A percentile compares a stretch with the other conserved stretches of the same genome.
Conservation (phyloP, 78 protist species). For the slime mould (Dictyostelium discoideum) region DNA sequence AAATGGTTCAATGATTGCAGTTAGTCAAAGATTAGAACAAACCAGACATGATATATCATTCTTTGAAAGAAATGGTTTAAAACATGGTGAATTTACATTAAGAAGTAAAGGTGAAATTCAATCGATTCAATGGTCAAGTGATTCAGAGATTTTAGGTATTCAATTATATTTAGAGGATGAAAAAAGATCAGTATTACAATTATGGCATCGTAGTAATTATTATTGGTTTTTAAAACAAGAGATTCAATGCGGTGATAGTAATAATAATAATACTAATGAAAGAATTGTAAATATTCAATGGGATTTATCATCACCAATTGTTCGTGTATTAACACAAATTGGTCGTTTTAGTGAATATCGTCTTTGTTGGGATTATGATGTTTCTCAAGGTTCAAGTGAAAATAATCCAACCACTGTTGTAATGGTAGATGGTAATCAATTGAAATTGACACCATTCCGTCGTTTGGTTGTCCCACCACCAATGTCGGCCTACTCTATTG, state of each 20-base stretch:
- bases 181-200: conserved; percentile 35
- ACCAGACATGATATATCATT: conserved; percentile 61
- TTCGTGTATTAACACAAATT: conserved; percentile 2
- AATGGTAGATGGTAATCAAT: conserved; percentile 68
- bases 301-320: not conserved
- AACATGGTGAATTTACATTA: conserved; percentile 78
- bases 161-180: conserved; percentile 8
- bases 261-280: not conserved
- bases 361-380: conserved; percentile 69
- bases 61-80: conserved; percentile 84
- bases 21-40: conserved; percentile 14
- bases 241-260: not conserved
- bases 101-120: not conserved
- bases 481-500: conserved; percentile 38
- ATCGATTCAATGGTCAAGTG: conserved; percentile 63
- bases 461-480: conserved; percentile 87
- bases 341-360: conserved; percentile 24
- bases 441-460: conserved; percentile 78
- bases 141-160: conserved; percentile 60
- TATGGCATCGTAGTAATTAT: conserved; percentile 71
- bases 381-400: not conserved
- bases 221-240: conserved; percentile 80
- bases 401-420: conserved; percentile 41
- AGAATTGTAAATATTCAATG: not conserved
- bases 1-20: conserved; percentile 64